Evolutionary conservation across 768 basidiomycete genomes (phyloP), one percentile per base, ranked within the genome.

Genomic region (Psilocybe sp.): DNA sequence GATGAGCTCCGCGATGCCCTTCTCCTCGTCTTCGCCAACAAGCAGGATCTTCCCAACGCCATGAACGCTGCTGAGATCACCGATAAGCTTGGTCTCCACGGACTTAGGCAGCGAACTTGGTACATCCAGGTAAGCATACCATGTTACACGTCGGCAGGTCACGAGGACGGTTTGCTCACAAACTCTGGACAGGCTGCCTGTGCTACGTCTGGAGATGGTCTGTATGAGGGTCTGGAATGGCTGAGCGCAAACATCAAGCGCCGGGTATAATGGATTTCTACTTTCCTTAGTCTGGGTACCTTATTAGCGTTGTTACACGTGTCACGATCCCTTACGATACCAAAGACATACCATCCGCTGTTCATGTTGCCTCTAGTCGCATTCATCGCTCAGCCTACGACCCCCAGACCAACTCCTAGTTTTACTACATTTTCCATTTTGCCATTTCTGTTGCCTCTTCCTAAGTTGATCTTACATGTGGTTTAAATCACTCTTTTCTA

Each of bases 21-120:
- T 63, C 88, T 99, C 60, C 85, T 99, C 58, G 97, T 99, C 65
- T 98, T 98, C 63, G 96, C 97, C 70, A 99, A 99, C 85, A 99
- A 99, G 78, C 97, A 99, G 75, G 97, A 99, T 84, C 75, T 99
- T 66, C 97, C 97, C 58, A 98, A 99, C 68, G 97, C 96, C 58
- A 98, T 98, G 95, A 96, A 94, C 67, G 96, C 96, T 37, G 90
- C 95, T 56, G 97, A 99, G 73, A 97, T 99, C 65, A 98, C 97
- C 52, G 97, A 99, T 75, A 98, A 98, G 73, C 92, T 99, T 61
- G 96, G 97, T 54, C 89, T 99, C 46, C 96, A 98, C 67, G 91
- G 92, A 46, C 85, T 99, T 62, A 87, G 94, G 68, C 91, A 98
- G 78, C 80, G 97, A 74, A 92, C 89, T 54, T 99, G 97, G 97